These are phyloP conservation scores for Chrysoporthe puriensis DNA, from an alignment of 2,329 filamentous ascomycete genomes.

Conservation along the genomic window DNA sequence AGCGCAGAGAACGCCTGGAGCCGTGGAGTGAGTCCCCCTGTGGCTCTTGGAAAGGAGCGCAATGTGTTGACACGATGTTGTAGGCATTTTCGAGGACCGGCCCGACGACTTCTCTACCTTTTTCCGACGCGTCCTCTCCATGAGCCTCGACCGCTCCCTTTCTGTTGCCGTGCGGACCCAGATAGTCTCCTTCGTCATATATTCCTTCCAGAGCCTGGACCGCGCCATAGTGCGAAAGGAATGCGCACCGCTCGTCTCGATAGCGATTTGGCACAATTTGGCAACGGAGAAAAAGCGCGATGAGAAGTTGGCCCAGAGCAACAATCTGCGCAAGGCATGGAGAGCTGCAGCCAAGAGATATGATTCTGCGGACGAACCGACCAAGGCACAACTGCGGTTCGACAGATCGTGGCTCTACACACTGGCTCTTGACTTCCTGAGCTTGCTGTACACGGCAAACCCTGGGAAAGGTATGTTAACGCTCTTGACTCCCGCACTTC, in stretches of 20 bases:
- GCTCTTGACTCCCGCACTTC: conserved; percentile 10
- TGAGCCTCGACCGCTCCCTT: conserved; percentile 75
- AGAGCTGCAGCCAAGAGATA: conserved; percentile 83
- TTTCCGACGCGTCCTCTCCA: conserved; percentile 86
- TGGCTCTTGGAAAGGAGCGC: neutral
- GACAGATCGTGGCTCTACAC: conserved; percentile 94
- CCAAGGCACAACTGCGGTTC: conserved; percentile 81
- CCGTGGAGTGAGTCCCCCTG: conserved; percentile 72
- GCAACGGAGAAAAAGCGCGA: conserved; percentile 78
- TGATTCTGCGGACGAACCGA: conserved; percentile 79
- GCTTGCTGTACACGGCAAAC: conserved; percentile 66
- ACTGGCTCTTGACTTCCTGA: conserved; percentile 80
- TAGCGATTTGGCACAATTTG: conserved; percentile 94
- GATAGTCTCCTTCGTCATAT: conserved; percentile 86
- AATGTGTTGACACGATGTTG: conserved; percentile 23
- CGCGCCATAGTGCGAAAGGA: conserved; percentile 89
- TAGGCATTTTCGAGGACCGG: conserved; percentile 75
- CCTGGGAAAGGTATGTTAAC: conserved; percentile 48
- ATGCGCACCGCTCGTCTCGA: conserved; percentile 92
- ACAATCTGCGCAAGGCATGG: conserved; percentile 88
- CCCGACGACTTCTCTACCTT: conserved; percentile 84
- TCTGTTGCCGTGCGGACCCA: conserved; percentile 72
- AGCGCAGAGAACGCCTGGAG: conserved; percentile 82
- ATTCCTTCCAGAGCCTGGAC: conserved; percentile 92
- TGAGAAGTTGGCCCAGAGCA: conserved; percentile 69